Base-by-base conservation (phyloP, 78 protist genomes). In the Acrasis kona region DNA sequence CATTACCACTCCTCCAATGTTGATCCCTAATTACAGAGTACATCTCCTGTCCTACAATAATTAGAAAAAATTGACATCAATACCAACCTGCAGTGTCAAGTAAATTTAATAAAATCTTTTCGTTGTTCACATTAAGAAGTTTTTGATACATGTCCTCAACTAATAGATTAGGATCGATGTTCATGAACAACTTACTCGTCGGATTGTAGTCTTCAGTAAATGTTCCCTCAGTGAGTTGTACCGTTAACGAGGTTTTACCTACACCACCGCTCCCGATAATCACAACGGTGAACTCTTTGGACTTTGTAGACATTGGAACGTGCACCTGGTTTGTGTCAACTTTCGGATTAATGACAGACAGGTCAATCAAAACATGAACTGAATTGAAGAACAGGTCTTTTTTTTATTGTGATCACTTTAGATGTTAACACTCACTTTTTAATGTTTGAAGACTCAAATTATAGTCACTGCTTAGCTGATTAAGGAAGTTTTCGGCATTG, bases 151-250 rank as follows among this genome's bases (percentile, higher is more conserved):
- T 67, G 28, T 67, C 71, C 71, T 67, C 71, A n/a, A n/a, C 19
- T n/a, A 50, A 50, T n/a, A n/a, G 19, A n/a, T 50, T n/a, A 19
- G 19, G 19, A n/a, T 50, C 19, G 19, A n/a, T 50, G 19, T 50
- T 50, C 19, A 19, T 50, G 19, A n/a, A n/a, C 61, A 50, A 50
- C 19, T 19, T 19, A 67, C 19, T 67, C 28, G 71, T 67, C 28
- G 71, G 71, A 19, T 67, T 67, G 71, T 67, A 67, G 66, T 67
- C 71, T 67, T 19, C 19, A 30, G 19, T 19, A 19, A 67, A 67
- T 19, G 19, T 19, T 19, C 19, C 19, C 71, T 67, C 71, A 12
- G 71, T 67, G 28, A 67, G 19, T 19, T 19, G 71, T 19, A 67
- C 19, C 19, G 71, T 67, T 28, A 67, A 19, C 19, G 71, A 50